phyloP scores from a whole-genome alignment of 2,329 filamentous ascomycete genomes.

The Xylariaceae sp. region DNA sequence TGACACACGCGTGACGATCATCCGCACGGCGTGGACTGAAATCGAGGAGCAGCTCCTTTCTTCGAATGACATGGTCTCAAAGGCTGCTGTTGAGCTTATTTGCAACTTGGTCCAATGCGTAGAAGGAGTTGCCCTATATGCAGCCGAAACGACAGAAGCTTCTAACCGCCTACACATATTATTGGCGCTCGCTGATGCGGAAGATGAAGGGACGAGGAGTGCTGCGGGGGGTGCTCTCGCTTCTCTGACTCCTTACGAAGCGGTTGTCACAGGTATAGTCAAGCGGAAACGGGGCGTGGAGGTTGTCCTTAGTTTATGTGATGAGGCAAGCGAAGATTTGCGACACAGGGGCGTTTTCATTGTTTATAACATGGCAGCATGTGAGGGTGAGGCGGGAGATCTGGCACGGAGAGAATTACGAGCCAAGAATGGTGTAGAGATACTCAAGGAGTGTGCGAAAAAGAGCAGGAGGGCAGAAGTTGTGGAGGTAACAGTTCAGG shows the following conservation, averaged over 20 bases:
- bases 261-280: slow-evolving; percentile 67
- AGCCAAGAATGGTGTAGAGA: slow-evolving; percentile 59
- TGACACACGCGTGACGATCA: slow-evolving; percentile 61
- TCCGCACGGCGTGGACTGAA: slow-evolving; percentile 67
- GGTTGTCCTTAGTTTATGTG: slow-evolving; percentile 76
- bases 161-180: slow-evolving; percentile 75
- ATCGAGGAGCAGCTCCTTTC: slow-evolving; percentile 82
- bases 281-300: slow-evolving; percentile 67
- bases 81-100: slow-evolving; percentile 81
- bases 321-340: slow-evolving; percentile 66
- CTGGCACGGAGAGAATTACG: slow-evolving; percentile 57
- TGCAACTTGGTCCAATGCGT: slow-evolving; percentile 81
- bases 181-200: slow-evolving; percentile 80
- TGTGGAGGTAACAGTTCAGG: slow-evolving; percentile 65
- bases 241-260: slow-evolving; percentile 74
- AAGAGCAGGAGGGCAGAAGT: slow-evolving; percentile 66
- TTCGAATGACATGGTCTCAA: slow-evolving; percentile 69
- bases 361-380: slow-evolving; percentile 66
- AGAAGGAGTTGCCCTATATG: slow-evolving; percentile 64
- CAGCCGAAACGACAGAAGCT: slow-evolving; percentile 62
- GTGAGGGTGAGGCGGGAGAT: slow-evolving; percentile 61
- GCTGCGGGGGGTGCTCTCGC: slow-evolving; percentile 88
- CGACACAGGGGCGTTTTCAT: slow-evolving; percentile 71
- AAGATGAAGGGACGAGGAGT: slow-evolving; percentile 72
- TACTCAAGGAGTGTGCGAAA: slow-evolving; percentile 66